phyloP scores from a whole-genome alignment of 805 yeast species.

The Suhomyces canberraensis region DNA sequence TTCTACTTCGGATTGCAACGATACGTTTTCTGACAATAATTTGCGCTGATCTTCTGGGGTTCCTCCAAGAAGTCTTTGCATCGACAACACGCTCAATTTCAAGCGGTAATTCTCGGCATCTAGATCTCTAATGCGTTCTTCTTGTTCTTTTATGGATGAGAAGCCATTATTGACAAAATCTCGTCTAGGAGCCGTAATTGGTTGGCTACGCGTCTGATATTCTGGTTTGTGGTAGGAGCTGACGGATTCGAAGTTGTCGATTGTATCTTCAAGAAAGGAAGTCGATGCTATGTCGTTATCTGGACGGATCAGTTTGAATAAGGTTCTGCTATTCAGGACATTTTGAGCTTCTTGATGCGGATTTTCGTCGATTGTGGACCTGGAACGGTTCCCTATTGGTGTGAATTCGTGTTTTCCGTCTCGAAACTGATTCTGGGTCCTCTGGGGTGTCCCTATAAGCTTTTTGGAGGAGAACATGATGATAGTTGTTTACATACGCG shows the following conservation, averaged over 20 bases:
- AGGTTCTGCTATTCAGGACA: slow-evolving; percentile 6
- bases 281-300: slow-evolving; percentile 7
- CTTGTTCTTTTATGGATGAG: slow-evolving; percentile 22
- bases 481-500: slow-evolving; percentile 2
- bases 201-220: neutral
- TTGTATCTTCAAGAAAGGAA: slow-evolving; percentile 6
- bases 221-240: neutral
- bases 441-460: slow-evolving; percentile 17
- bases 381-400: slow-evolving; percentile 22
- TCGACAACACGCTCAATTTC: slow-evolving; percentile 22
- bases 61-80: slow-evolving; percentile 19
- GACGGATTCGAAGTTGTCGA: slow-evolving; percentile 6
- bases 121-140: slow-evolving; percentile 16
- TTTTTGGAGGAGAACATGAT: slow-evolving; percentile 7
- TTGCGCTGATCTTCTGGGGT: slow-evolving; percentile 21
- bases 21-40: slow-evolving; percentile 18
- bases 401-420: slow-evolving; percentile 18
- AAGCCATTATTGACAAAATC: slow-evolving; percentile 8
- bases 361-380: slow-evolving; percentile 6
- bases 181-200: slow-evolving; percentile 1
- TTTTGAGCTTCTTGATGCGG: slow-evolving; percentile 3
- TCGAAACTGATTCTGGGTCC: slow-evolving; percentile 4
- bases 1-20: slow-evolving; percentile 8
- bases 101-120: slow-evolving; percentile 22
- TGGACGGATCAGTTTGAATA: slow-evolving; percentile 10